Base-by-base conservation (phyloP, 441 rosid species). In the Brassica balearica region DNA sequence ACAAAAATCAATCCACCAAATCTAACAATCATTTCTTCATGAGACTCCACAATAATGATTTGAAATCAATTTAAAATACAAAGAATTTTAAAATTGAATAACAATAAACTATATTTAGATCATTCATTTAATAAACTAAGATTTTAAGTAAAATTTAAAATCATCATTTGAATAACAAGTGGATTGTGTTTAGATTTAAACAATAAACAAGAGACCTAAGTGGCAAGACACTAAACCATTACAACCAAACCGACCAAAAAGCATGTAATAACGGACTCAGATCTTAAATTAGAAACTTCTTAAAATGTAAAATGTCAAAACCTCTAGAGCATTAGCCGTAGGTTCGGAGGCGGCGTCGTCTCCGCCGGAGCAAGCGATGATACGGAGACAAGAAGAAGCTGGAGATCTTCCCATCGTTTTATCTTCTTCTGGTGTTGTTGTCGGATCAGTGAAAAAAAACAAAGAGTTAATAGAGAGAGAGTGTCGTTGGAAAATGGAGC, bases 321-420 rank as follows among this genome's bases (percentile, higher is more conserved):
- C 99, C 97, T 93, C 88, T 0, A 84, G 29, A 38, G 83, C 75
- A 20, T 80, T 87, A n/a, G 69, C 0, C 2, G 76, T 70, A 51
- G 80, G 53, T 0, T 81, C 83, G 53, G 19, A 19, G 19, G 88
- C 77, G 3, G 77, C 69, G 43, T 86, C 82, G 3, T 94, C 86
- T 75, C 85, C 88, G 76, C 95, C 71, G 27, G 92, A 88, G 82
- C 98, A 96, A 11, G 92, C 62, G 69, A 93, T 92, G 83, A 95
- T 85, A 29, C 90, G 92, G 82, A 96, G 86, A 86, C 99, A 96
- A 64, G 97, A 88, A 70, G 84, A 88, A 70, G 85, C 77, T 69
- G 78, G 77, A 73, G 98, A 87, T 89, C 92, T 88, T 84, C 97
- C 97, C 98, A 93, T 55, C 8, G 74, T 68, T 55, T 48, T 10